These are phyloP conservation scores for Talaromyces sp. DNA, from an alignment of 2,329 filamentous ascomycete species.

Conservation along the genomic window DNA sequence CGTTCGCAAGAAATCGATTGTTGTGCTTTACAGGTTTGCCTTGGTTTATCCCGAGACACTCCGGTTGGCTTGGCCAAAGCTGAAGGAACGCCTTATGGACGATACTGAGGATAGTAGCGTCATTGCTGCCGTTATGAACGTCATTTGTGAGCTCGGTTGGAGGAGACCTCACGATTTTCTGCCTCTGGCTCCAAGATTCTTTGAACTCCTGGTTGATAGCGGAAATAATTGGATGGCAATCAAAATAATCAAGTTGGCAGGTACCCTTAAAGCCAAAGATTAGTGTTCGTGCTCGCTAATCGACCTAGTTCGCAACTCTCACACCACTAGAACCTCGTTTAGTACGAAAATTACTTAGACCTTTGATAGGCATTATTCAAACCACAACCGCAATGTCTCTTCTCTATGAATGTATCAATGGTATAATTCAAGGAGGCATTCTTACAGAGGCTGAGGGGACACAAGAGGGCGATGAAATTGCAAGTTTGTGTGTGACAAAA, in stretches of 20 bases:
- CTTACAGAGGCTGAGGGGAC: conserved; percentile 76
- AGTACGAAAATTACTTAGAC: conserved; percentile 85
- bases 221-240: conserved; percentile 99
- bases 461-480: conserved; percentile 84
- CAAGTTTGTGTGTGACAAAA: conserved; percentile 86
- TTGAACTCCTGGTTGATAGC: conserved; percentile 85
- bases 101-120: conserved; percentile 87
- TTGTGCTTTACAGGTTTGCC: conserved; percentile 88
- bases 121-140: conserved; percentile 92
- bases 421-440: conserved; percentile 95
- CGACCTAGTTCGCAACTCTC: conserved; percentile 77
- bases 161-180: conserved; percentile 90
- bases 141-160: conserved; percentile 94
- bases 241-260: conserved; percentile 92
- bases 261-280: conserved; percentile 27
- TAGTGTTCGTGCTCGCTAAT: conserved; percentile 24
- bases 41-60: conserved; percentile 95
- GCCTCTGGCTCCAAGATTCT: conserved; percentile 83
- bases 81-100: conserved; percentile 90
- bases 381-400: conserved; percentile 98
- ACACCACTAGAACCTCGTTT: conserved; percentile 89
- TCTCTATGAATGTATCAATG: conserved; percentile 96
- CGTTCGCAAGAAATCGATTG: conserved; percentile 92
- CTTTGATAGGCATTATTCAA: conserved; percentile 86
- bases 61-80: conserved; percentile 91